phyloP scores from a whole-genome alignment of 148 eudicot genomes.

The Nepenthes gracilis region DNA sequence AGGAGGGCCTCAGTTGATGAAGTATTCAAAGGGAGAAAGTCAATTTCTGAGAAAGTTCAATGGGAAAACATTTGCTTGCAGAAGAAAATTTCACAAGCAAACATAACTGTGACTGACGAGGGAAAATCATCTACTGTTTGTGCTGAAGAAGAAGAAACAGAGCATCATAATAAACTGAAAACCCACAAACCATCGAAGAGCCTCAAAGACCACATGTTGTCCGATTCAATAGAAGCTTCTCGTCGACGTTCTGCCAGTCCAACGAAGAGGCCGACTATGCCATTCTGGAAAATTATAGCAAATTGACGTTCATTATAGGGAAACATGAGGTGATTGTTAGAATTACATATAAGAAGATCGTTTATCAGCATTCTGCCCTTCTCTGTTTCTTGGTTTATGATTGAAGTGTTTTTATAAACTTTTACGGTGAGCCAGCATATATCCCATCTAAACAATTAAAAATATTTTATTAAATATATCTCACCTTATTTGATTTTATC shows the following conservation, averaged over 20 bases:
- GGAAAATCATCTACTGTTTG: background rate
- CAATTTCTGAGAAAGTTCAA: slow-evolving; percentile 43
- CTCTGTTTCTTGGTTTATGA: too few species aligned
- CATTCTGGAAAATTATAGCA: too few species aligned
- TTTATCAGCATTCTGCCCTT: too few species aligned
- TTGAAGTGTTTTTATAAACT: too few species aligned
- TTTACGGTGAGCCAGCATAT: too few species aligned
- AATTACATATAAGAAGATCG: too few species aligned
- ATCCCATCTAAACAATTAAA: too few species aligned
- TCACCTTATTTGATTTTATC: too few species aligned
- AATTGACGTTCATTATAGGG: too few species aligned
- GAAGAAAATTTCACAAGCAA: slow-evolving; percentile 25
- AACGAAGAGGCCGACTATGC: too few species aligned
- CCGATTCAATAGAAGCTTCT: background rate
- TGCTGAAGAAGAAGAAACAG: background rate
- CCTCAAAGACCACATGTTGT: background rate
- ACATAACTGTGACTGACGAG: background rate
- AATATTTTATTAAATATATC: too few species aligned
- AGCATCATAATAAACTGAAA: background rate
- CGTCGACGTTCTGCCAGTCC: background rate
- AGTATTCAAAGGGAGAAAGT: slow-evolving; percentile 44
- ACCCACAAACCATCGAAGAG: background rate
- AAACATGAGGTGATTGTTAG: too few species aligned
- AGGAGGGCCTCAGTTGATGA: slow-evolving; percentile 44
- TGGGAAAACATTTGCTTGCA: slow-evolving; percentile 44